phyloP scores from a whole-genome alignment of 306 rosid genomes.

The Astragalus glycyphyllos region DNA sequence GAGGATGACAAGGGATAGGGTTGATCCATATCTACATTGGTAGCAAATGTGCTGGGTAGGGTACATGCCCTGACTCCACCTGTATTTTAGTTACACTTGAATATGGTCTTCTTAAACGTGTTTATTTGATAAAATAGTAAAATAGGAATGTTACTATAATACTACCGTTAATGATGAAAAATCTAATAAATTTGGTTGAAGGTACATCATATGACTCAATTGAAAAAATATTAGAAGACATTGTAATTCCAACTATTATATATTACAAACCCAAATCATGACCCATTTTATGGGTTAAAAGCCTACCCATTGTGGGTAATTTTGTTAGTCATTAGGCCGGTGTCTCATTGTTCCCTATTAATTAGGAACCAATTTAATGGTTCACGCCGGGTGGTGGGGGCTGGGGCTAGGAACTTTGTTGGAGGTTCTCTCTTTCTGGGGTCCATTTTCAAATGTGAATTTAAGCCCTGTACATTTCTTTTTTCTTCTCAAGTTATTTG shows the following conservation, averaged over 20 bases:
- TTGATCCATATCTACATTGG: not conserved
- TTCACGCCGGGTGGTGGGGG: no score
- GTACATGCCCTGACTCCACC: not conserved
- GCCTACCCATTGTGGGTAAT: no score
- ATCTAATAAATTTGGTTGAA: not conserved
- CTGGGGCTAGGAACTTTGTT: not conserved
- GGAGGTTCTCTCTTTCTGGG: constrained; percentile 11
- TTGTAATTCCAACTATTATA: not conserved
- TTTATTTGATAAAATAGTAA: not conserved
- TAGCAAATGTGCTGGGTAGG: not conserved
- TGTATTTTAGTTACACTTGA: not conserved
- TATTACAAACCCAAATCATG: not conserved
- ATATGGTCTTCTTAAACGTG: not conserved
- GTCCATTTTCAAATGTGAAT: not conserved
- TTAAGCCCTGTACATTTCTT: not conserved
- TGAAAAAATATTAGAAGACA: not conserved
- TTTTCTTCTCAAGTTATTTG: not conserved
- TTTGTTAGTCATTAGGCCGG: not conserved
- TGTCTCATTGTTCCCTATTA: not conserved
- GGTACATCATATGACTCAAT: not conserved
- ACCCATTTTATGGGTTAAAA: not conserved
- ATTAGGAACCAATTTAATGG: constrained; percentile 1
- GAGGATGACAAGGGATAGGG: not conserved
- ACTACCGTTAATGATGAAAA: not conserved
- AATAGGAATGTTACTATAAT: not conserved